Conservation (phyloP, 2,329 filamentous ascomycete genomes). For the Triangularia verruculosa region DNA sequence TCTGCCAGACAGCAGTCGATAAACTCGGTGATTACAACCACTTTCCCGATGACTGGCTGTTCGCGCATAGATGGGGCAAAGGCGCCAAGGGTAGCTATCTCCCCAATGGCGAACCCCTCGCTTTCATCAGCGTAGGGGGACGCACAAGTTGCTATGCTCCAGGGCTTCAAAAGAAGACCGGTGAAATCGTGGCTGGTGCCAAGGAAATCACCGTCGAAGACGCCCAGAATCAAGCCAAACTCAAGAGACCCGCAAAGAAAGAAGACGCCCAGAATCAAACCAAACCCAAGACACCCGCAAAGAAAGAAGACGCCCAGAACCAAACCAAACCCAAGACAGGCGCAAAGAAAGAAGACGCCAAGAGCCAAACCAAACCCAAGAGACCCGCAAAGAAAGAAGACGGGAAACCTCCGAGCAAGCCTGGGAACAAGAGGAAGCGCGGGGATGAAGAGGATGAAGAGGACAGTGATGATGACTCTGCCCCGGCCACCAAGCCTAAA, state of each 20-base stretch:
- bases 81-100: slow-evolving; percentile 71
- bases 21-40: slow-evolving; percentile 75
- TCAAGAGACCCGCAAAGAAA: slow-evolving; percentile 24
- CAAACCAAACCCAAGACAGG: not conserved
- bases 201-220: slow-evolving; percentile 43
- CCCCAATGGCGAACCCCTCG: slow-evolving; percentile 81
- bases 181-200: slow-evolving; percentile 39
- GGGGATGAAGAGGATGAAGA: not conserved
- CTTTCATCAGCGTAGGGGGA: slow-evolving; percentile 84
- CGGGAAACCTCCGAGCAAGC: too few relatives aligned
- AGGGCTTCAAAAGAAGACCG: slow-evolving; percentile 76
- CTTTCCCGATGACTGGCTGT: slow-evolving; percentile 86
- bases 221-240: slow-evolving; percentile 26
- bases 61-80: slow-evolving; percentile 86
- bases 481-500: not conserved
- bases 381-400: not conserved
- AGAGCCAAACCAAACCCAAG: too few relatives aligned
- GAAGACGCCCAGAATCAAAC: not conserved
- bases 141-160: slow-evolving; percentile 89
- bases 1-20: slow-evolving; percentile 78
- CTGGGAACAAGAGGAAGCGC: too few relatives aligned
- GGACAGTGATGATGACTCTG: too few relatives aligned
- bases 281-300: not conserved
- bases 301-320: not conserved
- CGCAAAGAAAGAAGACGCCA: not conserved